Conservation (phyloP, 2,329 filamentous ascomycete species). For the Monosporascus sp. region DNA sequence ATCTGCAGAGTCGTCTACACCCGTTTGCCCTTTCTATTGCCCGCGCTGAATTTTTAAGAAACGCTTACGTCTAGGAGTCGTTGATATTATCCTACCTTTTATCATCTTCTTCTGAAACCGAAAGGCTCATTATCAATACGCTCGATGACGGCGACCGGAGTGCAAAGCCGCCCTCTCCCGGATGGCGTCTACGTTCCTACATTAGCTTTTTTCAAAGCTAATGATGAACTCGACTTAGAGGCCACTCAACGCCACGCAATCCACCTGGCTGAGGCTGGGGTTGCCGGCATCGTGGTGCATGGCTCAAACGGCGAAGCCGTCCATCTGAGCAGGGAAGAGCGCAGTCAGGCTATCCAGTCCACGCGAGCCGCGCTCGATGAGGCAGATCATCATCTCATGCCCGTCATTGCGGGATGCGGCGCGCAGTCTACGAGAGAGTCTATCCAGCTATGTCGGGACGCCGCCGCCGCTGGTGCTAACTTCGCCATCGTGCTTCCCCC, state of each 20-base stretch:
- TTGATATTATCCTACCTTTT: no score
- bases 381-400: slow-evolving; percentile 47
- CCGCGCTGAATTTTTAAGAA: no score
- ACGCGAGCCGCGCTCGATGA: slow-evolving; percentile 57
- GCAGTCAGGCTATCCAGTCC: slow-evolving; percentile 53
- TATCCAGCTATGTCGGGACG: slow-evolving; percentile 60
- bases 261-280: slow-evolving; percentile 55
- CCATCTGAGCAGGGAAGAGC: slow-evolving; percentile 61
- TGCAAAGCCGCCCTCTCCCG: slow-evolving; percentile 10
- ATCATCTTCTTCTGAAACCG: background rate
- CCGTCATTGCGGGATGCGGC: slow-evolving; percentile 65
- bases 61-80: no score
- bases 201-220: slow-evolving; percentile 54
- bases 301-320: slow-evolving; percentile 72
- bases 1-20: no score
- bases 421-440: slow-evolving; percentile 63
- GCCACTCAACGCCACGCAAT: slow-evolving; percentile 47
- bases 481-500: slow-evolving; percentile 65
- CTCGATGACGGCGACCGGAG: slow-evolving; percentile 16
- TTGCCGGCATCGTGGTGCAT: slow-evolving; percentile 63
- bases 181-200: slow-evolving; percentile 56
- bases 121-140: background rate
- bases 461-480: slow-evolving; percentile 57
- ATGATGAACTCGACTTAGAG: slow-evolving; percentile 50
- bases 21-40: background rate